Base-by-base conservation (phyloP, 2,329 filamentous ascomycete genomes). In the Neurospora sp. region DNA sequence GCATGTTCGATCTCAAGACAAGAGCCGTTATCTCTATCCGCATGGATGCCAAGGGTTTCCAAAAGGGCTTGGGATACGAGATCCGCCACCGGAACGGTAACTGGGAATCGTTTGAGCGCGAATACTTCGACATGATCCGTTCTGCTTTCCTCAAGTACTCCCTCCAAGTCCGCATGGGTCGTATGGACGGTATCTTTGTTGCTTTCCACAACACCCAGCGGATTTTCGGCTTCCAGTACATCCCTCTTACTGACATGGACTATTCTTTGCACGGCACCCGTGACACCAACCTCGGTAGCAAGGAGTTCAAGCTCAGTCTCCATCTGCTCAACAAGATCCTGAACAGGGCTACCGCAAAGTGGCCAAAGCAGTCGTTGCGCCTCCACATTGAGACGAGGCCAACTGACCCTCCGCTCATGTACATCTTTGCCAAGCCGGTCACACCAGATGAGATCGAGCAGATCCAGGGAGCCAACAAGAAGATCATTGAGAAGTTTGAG, bases 121-220 rank as follows among this genome's bases (percentile, higher is more conserved):
- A 99, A 77, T 97, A 96, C 79, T 97, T 91, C 78, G 96, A 99
- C 79, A 96, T 99, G 93, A 95, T 97, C 71, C 88, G 96, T 68
- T 88, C 94, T 1, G 96, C 95, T 0, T 95, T 99, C 81, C 83
- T 99, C 69, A 99, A 99, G 78, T 99, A 99, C 79, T 97, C 94
- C 10, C 84, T 99, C 38, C 96, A 99, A 80, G 96, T 95, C 38
- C 92, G 96, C 66, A 96, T 99, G 88, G 96, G 96, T 19, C 90
- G 94, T 67, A 99, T 99, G 96, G 95, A 99, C 78, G 96, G 96
- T 69, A 97, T 98, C 67, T 99, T 98, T 77, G 92, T 98, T 28
- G 96, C 96, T 2, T 99, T 90, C 78, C 96, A 99, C 83, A 99
- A 99, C 78, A 92, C 93, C 2, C 86, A 94, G 80, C 91, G 94